These are phyloP conservation scores for Pelargonium exstipulatum DNA, from an alignment of 441 rosid species.

Conservation along the genomic window DNA sequence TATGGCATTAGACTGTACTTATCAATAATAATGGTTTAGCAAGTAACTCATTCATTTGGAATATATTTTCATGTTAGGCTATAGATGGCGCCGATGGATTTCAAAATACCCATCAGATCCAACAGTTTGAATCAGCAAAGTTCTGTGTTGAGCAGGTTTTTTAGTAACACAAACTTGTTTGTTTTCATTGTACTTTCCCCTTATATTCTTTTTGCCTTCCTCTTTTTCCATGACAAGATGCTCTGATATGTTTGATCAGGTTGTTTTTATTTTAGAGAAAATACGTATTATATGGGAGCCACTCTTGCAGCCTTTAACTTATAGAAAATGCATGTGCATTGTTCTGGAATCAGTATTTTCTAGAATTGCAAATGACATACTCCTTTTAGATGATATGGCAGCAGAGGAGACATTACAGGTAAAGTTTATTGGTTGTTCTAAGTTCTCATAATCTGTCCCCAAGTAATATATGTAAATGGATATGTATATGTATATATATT, in stretches of 20 bases:
- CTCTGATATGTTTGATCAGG: constrained; percentile 38
- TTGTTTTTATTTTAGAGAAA: constrained; percentile 85
- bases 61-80: constrained; percentile 42
- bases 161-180: neutral
- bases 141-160: constrained; percentile 82
- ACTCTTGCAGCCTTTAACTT: constrained; percentile 65
- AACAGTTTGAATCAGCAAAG: constrained; percentile 82
- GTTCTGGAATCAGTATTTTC: constrained; percentile 81
- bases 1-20: neutral
- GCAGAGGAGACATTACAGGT: constrained; percentile 98
- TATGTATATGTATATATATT: neutral
- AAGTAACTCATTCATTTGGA: constrained; percentile 2
- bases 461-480: no score
- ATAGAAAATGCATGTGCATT: constrained; percentile 72
- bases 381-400: constrained; percentile 91
- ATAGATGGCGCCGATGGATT: constrained; percentile 88
- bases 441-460: neutral
- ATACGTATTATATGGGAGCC: constrained; percentile 93
- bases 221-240: constrained; percentile 13
- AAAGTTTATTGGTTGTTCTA: neutral
- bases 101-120: constrained; percentile 82
- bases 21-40: neutral
- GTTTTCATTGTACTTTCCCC: constrained; percentile 7
- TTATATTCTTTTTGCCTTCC: neutral
- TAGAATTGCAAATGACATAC: constrained; percentile 65